A percentile compares a stretch with the other conserved stretches of the same genome.
These are phyloP conservation scores for Paragyromitra xinjiangensis DNA, from an alignment of 495 filamentous ascomycete species.

Conservation along the genomic window DNA sequence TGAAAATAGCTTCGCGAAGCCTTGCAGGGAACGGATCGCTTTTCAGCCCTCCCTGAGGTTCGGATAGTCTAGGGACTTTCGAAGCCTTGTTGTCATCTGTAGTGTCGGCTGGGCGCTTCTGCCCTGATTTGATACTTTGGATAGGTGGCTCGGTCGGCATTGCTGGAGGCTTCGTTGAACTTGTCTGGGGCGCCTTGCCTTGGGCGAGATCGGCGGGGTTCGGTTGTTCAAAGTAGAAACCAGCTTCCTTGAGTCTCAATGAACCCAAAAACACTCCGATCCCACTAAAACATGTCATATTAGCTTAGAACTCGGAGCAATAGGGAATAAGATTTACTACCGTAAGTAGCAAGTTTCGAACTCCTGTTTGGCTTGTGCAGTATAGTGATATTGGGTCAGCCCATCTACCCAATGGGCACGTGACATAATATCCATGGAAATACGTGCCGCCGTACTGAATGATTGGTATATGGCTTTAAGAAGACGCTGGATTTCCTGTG, in stretches of 20 bases:
- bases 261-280: background rate
- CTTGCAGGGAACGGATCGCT: background rate
- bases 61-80: background rate
- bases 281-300: background rate
- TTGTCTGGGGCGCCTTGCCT: background rate
- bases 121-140: background rate
- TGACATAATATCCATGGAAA: background rate
- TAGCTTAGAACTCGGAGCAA: constrained; percentile 1
- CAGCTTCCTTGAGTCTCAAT: background rate
- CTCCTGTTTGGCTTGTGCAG: background rate
- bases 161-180: background rate
- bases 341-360: background rate
- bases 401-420: background rate
- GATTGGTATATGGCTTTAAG: constrained; percentile 9
- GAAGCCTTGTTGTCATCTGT: background rate
- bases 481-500: background rate
- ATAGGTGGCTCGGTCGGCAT: background rate
- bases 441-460: background rate
- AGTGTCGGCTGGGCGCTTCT: background rate
- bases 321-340: background rate
- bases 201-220: background rate
- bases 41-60: background rate
- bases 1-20: background rate
- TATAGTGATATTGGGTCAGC: background rate
- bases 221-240: background rate